Evolutionary conservation across 2,329 filamentous ascomycete species (phyloP), one percentile per base, ranked within the genome.

Genomic region (Lachnellula willkommii): DNA sequence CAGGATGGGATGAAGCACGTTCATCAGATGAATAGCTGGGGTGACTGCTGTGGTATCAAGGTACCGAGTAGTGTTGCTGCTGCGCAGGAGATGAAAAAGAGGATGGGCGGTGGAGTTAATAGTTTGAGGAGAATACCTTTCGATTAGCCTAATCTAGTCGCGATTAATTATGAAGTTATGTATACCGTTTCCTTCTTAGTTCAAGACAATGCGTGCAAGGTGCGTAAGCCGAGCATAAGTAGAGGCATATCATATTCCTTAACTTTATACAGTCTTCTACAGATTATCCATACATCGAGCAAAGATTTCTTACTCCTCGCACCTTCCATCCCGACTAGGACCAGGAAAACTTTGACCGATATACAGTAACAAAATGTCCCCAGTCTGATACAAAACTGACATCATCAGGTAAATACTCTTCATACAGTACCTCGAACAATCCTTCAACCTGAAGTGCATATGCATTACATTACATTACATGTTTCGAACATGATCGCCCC

Each of bases 31-130:
- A 83, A 78, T 54, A 83, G 83, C 22, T 99, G 94, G 89, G 93
- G 93, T 5, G 94, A 99, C 71, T 99, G 94, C 72, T 99, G 94
- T 70, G 94, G 94, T 26, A 99, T 99, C 72, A 93, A 95, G 66
- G 94, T 99, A 15, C 95, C 94, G 0, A 96, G 92, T 69, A 93
- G 90, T 52, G 81, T 97, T 55, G 95, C 92, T 28, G 95, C 94
- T 1, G 90, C 90, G 14, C 87, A 91, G 64, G 93, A 96, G 74
- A 87, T 88, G 79, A 87, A 82, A 77, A 97, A 95, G 76, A 79
- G 79, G 53, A 79, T 78, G 64, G 81, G 79, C 32, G 84, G 80
- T 15, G 79, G 75, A 42, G 79, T 72, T 6, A 77, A 83, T 57
- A 74, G 76, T 15, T 70, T 95, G 64, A 81, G 90, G 61, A 81